phyloP scores from a whole-genome alignment of 2,329 filamentous ascomycete genomes.

The Chaetomium sp. region DNA sequence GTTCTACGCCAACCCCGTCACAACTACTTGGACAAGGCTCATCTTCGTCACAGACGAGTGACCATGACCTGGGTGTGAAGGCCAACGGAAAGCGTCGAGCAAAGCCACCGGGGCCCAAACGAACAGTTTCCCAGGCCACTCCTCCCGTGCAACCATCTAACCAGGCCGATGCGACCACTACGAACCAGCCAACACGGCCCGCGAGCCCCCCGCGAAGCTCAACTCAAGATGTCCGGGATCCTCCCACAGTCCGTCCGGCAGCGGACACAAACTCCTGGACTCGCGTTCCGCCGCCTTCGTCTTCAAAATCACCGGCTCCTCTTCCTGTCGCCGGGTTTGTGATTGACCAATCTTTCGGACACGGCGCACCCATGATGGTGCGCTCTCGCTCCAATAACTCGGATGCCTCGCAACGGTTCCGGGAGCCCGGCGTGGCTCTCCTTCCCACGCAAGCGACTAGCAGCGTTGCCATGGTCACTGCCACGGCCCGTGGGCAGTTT shows the following conservation, averaged over 20 bases:
- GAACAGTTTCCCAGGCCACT: constrained; percentile 9
- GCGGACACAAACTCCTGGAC: neutral
- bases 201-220: constrained; percentile 9
- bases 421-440: constrained; percentile 14
- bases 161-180: constrained; percentile 3
- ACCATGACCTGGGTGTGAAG: constrained; percentile 34
- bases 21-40: constrained; percentile 9
- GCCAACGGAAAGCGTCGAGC: constrained; percentile 44
- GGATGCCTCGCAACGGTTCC: constrained; percentile 4
- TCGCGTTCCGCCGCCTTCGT: too few species aligned
- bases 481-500: constrained; percentile 24
- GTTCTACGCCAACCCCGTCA: neutral
- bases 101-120: constrained; percentile 7
- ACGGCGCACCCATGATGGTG: constrained; percentile 9
- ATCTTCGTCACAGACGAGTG: constrained; percentile 12
- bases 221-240: constrained; percentile 13
- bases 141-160: neutral
- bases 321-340: constrained; percentile 21
- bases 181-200: neutral
- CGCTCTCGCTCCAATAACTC: constrained; percentile 17
- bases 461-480: constrained; percentile 19
- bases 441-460: constrained; percentile 17
- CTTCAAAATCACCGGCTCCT: neutral
- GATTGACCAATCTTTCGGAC: constrained; percentile 2
- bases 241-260: neutral